These are phyloP conservation scores for Ogataea siamensis DNA, from an alignment of 805 yeast species.

Conservation along the genomic window DNA sequence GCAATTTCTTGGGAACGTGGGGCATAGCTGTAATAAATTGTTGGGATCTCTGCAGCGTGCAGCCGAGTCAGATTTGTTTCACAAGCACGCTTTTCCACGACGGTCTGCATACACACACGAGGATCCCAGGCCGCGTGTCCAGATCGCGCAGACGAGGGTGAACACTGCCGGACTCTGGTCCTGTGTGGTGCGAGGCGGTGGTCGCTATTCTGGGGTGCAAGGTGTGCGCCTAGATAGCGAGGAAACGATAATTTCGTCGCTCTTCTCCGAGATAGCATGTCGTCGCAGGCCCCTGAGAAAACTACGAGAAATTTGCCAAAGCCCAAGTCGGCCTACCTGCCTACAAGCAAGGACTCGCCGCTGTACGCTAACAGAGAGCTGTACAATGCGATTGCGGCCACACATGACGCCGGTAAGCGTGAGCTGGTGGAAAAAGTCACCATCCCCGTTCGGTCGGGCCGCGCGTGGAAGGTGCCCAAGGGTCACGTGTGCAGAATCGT, in stretches of 20 bases:
- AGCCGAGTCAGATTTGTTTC: not conserved
- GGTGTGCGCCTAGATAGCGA: not conserved
- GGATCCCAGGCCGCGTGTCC: no score
- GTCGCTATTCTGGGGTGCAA: no score
- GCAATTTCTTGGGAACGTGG: conserved; percentile 8
- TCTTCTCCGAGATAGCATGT: conserved; percentile 3
- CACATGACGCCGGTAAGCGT: conserved; percentile 37
- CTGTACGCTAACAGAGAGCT: conserved; percentile 49
- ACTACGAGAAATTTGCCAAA: conserved; percentile 29
- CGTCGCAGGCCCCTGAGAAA: conserved; percentile 19
- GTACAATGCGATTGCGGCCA: conserved; percentile 43
- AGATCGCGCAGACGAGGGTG: no score
- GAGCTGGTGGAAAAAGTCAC: conserved; percentile 41
- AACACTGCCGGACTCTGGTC: no score
- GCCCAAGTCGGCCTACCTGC: conserved; percentile 57
- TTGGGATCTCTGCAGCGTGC: no score
- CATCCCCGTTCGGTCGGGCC: conserved; percentile 56
- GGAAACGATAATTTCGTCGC: not conserved
- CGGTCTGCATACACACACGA: no score
- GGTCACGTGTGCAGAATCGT: conserved; percentile 57
- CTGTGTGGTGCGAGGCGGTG: no score
- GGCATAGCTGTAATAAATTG: conserved; percentile 1
- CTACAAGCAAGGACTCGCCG: conserved; percentile 49
- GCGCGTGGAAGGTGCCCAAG: conserved; percentile 62
- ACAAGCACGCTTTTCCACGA: no score